Evolutionary conservation across 257 asterid species (phyloP), one percentile per base, ranked within the genome.

Genomic region (Striga asiatica): DNA sequence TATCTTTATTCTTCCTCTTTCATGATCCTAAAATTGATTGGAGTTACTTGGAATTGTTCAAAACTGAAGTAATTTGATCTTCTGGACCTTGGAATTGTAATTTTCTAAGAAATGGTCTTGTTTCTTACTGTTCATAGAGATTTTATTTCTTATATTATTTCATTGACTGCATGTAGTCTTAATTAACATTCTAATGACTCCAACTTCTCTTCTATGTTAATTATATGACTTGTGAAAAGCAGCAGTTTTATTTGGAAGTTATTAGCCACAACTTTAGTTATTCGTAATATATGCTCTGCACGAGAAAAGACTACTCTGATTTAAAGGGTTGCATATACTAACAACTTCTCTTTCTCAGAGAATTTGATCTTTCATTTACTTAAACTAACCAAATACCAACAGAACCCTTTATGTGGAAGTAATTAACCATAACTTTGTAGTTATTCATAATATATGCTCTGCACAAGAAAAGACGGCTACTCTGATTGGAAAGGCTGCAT

Each of bases 381-480:
- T 35, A 5, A 37, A 21, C 60, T 50, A 32, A 61, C 55, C 70
- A 52, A 50, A 54, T 8, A 47, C 12, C 52, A n/a, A n/a, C n/a
- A n/a, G n/a, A n/a, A n/a, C n/a, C n/a, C n/a, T 48, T 29, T 56
- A 7, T 22, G 21, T 8, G 23, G 3, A 48, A 43, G 20, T 24
- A 37, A 27, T 27, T 27, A 7, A 7, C 32, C 32, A 27, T 7
- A 27, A 27, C 38, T 32, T n/a, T n/a, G n/a, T n/a, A n/a, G n/a
- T n/a, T 32, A 1, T 32, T 32, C 38, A 32, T 32, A 32, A 32
- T 32, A 32, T 32, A 12, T 32, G 38, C 10, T 32, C 38, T 32
- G 9, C 17, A 6, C n/a, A 13, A 39, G 1, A 39, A 14, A 2
- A 13, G 8, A 43, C 13, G n/a, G n/a, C n/a, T n/a, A n/a, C 16